Evolutionary conservation across 2,329 filamentous ascomycete species (phyloP).

Genomic region (Colletotrichum sp.): DNA sequence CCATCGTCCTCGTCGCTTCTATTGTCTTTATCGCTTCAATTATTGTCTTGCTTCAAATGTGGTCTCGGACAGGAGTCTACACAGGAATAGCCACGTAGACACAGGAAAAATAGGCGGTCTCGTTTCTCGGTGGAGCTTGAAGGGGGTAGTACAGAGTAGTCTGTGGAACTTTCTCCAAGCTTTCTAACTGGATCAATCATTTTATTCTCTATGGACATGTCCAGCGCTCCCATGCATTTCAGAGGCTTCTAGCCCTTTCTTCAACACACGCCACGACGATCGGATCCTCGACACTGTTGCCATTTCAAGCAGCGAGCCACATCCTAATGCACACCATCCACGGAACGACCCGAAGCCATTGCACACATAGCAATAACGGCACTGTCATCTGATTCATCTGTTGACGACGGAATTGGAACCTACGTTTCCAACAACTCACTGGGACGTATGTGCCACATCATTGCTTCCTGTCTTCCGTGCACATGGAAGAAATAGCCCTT

Average conservation of each 20-base stretch:
- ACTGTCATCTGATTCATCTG: background rate
- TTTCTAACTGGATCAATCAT: background rate
- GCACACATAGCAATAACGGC: accelerated
- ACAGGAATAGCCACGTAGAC: too few relatives aligned
- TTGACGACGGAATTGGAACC: accelerated
- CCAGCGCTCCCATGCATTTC: background rate
- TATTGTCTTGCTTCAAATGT: too few relatives aligned
- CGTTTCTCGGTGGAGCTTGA: too few relatives aligned
- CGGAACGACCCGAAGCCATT: background rate
- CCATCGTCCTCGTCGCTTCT: too few relatives aligned
- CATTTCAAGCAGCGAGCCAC: background rate
- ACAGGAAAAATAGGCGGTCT: too few relatives aligned
- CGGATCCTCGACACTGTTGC: background rate
- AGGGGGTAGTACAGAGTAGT: too few relatives aligned
- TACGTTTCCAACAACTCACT: accelerated
- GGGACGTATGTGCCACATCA: accelerated
- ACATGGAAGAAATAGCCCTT: background rate
- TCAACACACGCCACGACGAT: background rate
- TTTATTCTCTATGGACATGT: accelerated
- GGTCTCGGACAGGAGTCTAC: too few relatives aligned
- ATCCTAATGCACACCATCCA: background rate
- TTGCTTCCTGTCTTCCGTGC: background rate
- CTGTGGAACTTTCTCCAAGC: background rate
- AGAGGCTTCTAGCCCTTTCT: background rate
- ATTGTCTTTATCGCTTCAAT: too few relatives aligned